Conservation (phyloP, 2,329 filamentous ascomycete species). For the Diaporthe eres region DNA sequence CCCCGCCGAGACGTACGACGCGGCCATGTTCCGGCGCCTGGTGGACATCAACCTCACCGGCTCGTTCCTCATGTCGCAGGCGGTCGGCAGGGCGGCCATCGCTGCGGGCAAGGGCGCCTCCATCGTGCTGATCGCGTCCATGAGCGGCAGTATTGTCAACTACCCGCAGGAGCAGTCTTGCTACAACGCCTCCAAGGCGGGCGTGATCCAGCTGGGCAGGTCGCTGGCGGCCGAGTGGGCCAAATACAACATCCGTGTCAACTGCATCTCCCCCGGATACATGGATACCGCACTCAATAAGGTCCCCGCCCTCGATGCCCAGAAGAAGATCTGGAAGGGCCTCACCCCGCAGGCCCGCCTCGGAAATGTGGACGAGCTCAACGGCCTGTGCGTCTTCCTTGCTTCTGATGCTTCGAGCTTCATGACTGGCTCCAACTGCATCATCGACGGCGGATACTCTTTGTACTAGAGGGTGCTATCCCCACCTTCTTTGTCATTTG, state of each 20-base stretch:
- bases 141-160: slow-evolving; percentile 89
- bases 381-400: slow-evolving; percentile 82
- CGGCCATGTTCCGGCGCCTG: slow-evolving; percentile 81
- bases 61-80: slow-evolving; percentile 82
- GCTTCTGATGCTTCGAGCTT: slow-evolving; percentile 80
- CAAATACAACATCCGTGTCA: slow-evolving; percentile 84
- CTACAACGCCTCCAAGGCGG: slow-evolving; percentile 89
- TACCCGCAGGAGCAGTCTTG: slow-evolving; percentile 86
- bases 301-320: slow-evolving; percentile 81
- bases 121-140: slow-evolving; percentile 83
- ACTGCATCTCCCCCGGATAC: slow-evolving; percentile 88
- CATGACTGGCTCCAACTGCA: slow-evolving; percentile 83
- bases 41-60: slow-evolving; percentile 88
- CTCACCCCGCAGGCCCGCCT: slow-evolving; percentile 81
- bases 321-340: slow-evolving; percentile 86
- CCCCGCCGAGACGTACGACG: slow-evolving; percentile 83
- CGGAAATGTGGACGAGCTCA: slow-evolving; percentile 81
- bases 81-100: slow-evolving; percentile 82
- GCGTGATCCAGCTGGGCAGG: slow-evolving; percentile 83
- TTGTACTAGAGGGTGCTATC: slow-evolving; percentile 61
- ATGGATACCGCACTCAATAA: slow-evolving; percentile 89
- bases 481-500: neutral
- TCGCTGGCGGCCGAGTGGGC: slow-evolving; percentile 89
- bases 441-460: slow-evolving; percentile 80
- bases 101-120: slow-evolving; percentile 77